Conservation (phyloP, 2,329 filamentous ascomycete genomes). For the Stachybotrys echinatus region DNA sequence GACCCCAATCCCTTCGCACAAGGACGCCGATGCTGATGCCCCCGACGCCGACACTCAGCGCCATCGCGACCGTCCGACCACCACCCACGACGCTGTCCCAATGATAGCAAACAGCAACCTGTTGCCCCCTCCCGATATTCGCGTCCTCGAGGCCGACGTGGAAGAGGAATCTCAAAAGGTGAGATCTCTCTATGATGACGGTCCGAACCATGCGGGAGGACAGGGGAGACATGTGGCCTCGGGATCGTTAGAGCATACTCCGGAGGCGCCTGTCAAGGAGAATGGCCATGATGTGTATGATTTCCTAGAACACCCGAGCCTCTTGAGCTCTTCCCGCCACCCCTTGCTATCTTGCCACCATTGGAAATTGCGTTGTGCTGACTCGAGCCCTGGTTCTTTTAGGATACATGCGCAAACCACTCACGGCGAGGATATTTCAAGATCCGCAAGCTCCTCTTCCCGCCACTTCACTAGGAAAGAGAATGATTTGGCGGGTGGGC, state of each 20-base stretch:
- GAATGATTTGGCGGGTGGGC: constrained; percentile 49
- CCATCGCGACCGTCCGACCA: not conserved
- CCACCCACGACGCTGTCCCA: not conserved
- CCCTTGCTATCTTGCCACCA: constrained; percentile 15
- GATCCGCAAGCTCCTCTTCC: constrained; percentile 38
- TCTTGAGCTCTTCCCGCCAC: constrained; percentile 20
- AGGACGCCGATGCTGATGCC: constrained; percentile 7
- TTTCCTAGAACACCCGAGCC: constrained; percentile 33
- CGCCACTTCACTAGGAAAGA: constrained; percentile 30
- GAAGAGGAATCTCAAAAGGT: constrained; percentile 63
- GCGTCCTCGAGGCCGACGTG: constrained; percentile 47
- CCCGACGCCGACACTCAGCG: not conserved
- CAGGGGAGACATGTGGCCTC: constrained; percentile 41
- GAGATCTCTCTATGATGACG: constrained; percentile 60
- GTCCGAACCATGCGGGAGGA: constrained; percentile 47
- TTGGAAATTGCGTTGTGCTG: constrained; percentile 14
- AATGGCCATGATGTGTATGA: constrained; percentile 52
- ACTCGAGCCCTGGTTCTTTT: constrained; percentile 11
- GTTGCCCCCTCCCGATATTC: constrained; percentile 38
- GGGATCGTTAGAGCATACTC: constrained; percentile 43
- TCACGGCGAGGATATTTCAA: constrained; percentile 29
- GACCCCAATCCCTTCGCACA: constrained; percentile 7
- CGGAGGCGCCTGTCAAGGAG: constrained; percentile 46
- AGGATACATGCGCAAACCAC: constrained; percentile 23
- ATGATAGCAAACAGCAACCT: constrained; percentile 1